These are phyloP conservation scores for Pseudogymnoascus pannorum DNA, from an alignment of 2,329 filamentous ascomycete genomes.

Conservation along the genomic window DNA sequence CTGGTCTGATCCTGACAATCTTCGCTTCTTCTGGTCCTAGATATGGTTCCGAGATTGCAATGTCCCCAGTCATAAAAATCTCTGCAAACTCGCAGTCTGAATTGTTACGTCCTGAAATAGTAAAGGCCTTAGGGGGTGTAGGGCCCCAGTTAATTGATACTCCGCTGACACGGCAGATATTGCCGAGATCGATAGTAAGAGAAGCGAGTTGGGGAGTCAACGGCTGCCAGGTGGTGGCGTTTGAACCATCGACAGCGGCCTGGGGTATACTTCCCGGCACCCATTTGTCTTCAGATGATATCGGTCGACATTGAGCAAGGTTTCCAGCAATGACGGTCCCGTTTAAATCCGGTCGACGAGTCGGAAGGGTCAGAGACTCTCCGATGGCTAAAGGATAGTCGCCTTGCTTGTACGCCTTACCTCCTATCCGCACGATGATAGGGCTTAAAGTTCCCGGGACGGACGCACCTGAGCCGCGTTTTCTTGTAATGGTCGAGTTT, in stretches of 20 bases:
- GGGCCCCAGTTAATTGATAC: slow-evolving; percentile 13
- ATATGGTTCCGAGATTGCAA: slow-evolving; percentile 20
- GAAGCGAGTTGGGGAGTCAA: slow-evolving; percentile 40
- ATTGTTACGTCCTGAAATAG: slow-evolving; percentile 15
- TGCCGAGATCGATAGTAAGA: slow-evolving; percentile 41
- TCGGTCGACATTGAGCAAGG: slow-evolving; percentile 51
- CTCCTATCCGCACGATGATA: slow-evolving; percentile 40
- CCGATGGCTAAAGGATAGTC: slow-evolving; percentile 36
- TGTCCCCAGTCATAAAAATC: slow-evolving; percentile 14
- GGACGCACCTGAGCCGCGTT: slow-evolving; percentile 29
- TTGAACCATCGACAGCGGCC: slow-evolving; percentile 54
- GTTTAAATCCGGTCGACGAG: slow-evolving; percentile 42
- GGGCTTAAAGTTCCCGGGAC: slow-evolving; percentile 26
- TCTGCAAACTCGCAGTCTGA: slow-evolving; percentile 11
- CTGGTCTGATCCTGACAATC: too few species aligned
- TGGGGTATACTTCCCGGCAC: slow-evolving; percentile 58
- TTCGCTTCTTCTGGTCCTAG: not conserved
- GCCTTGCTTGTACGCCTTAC: slow-evolving; percentile 29
- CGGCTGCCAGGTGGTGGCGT: slow-evolving; percentile 59
- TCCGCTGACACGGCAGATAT: slow-evolving; percentile 32
- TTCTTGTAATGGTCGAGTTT: slow-evolving; percentile 52
- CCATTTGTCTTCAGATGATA: slow-evolving; percentile 36
- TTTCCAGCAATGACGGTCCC: slow-evolving; percentile 44
- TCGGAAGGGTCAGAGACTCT: slow-evolving; percentile 43
- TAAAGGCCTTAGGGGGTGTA: slow-evolving; percentile 16